A percentile compares a stretch with the other conserved stretches of the same genome.
Evolutionary conservation across 305 asterid genomes (phyloP).

Genomic region (Plantago rigida): DNA sequence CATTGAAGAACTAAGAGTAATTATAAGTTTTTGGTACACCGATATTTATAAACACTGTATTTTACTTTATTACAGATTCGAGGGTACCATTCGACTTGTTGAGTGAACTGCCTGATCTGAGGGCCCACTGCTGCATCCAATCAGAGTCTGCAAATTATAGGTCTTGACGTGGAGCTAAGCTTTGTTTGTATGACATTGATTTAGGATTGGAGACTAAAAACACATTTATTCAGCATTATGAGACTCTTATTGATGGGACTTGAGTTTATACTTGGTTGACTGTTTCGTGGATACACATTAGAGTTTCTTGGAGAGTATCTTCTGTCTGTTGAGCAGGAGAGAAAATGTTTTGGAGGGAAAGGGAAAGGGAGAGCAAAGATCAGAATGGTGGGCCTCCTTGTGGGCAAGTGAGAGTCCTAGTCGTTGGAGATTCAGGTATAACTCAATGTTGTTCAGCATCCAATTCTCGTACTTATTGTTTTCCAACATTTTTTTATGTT

Average conservation of each 20-base stretch:
- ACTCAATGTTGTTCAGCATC: constrained; percentile 11
- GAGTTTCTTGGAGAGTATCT: constrained; percentile 18
- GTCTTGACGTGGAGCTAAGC: constrained; percentile 6
- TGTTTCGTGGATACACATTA: neutral
- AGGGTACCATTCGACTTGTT: constrained; percentile 1
- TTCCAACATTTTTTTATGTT: neutral
- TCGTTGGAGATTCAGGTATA: constrained; percentile 69
- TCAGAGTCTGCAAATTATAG: constrained; percentile 17
- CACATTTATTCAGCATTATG: constrained; percentile 20
- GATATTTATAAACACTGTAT: neutral
- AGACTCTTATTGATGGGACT: constrained; percentile 24
- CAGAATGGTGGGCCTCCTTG: constrained; percentile 75
- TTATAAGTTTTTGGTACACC: no score
- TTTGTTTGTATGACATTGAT: neutral
- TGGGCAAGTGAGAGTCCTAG: constrained; percentile 85
- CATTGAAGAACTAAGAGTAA: no score
- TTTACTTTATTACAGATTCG: neutral
- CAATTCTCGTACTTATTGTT: neutral
- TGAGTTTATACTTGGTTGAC: constrained; percentile 11
- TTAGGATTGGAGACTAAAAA: constrained; percentile 14
- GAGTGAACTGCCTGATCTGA: constrained; percentile 1
- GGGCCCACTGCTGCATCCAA: constrained; percentile 5
- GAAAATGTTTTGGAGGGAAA: constrained; percentile 81
- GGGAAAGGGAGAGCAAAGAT: constrained; percentile 49
- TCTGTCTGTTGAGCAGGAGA: constrained; percentile 17